Base-by-base conservation (phyloP, 2,329 filamentous ascomycete species). In the Beauveria varroae region DNA sequence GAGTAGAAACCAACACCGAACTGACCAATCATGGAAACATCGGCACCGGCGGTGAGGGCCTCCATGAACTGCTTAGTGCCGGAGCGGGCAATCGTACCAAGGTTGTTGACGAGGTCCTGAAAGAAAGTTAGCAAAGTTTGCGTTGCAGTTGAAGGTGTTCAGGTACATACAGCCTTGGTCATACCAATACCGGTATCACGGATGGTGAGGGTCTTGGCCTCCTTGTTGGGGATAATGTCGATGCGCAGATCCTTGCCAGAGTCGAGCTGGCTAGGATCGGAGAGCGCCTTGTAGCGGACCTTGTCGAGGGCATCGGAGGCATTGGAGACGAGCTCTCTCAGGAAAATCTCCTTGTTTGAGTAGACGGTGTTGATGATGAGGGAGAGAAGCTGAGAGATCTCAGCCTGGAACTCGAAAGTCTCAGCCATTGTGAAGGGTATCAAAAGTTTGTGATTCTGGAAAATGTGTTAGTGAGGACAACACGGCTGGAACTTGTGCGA, bases 1-100 rank as follows among this genome's bases (percentile, higher is more conserved):
- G 95, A 98, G 88, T 99, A 99, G 91, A 99, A 99, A 89, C 95
- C 95, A 73, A 99, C 95, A 96, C 95, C 95, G 79, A 99, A 99
- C 83, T 99, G 95, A 75, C 95, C 95, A 78, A 99, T 99, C 95
- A 99, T 98, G 81, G 95, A 98, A 70, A 99, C 95, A 80, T 99
- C 95, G 76, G 95, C 95, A 84, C 95, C 95, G 68, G 95, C 95
- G 70, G 92, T 93, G 71, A 99, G 87, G 67, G 95, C 95, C 86
- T 99, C 95, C 95, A 99, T 99, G 82, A 99, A 99, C 84, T 98
- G 95, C 88, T 99, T 99, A 79, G 95, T 99, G 68, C 95, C 95
- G 65, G 95, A 99, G 76, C 95, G 92, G 76, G 95, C 95, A 79
- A 99, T 99, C 71, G 95, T 99, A 84, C 95, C 95, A 69, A 99